Conservation (phyloP, 257 asterid genomes). For the Coffea canephora region DNA sequence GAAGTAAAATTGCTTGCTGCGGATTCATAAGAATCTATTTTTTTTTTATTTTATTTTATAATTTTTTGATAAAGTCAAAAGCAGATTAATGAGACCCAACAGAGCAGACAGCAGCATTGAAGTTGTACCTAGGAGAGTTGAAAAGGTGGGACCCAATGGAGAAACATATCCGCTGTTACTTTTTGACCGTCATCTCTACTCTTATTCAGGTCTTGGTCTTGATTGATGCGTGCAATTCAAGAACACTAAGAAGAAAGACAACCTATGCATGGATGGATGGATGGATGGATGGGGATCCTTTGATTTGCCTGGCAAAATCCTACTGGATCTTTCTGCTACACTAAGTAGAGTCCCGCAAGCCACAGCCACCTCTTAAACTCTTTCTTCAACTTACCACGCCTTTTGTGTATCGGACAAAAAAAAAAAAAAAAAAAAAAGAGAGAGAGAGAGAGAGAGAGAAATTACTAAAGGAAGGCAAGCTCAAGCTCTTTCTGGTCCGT, state of each 20-base stretch:
- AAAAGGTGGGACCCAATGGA: background rate
- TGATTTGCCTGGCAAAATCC: background rate
- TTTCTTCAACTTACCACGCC: background rate
- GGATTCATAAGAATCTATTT: background rate
- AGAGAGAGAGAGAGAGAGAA: too few species aligned
- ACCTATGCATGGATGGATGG: too few species aligned
- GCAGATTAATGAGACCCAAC: background rate
- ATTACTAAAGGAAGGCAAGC: too few species aligned
- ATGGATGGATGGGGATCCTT: background rate
- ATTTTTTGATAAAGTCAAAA: too few species aligned
- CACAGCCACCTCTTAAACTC: background rate
- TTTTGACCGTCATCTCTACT: conserved; percentile 2
- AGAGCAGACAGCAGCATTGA: background rate
- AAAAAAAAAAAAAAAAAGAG: too few species aligned
- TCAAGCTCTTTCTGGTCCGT: too few species aligned
- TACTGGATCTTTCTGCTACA: background rate
- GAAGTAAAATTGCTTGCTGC: background rate
- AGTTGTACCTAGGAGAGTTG: background rate
- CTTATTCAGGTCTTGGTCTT: background rate
- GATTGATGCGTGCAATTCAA: conserved; percentile 1
- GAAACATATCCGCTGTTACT: background rate
- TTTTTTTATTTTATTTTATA: too few species aligned
- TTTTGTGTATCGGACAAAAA: too few species aligned
- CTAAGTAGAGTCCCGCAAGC: too few species aligned
- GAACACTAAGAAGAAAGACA: background rate